A percentile compares a stretch with the other conserved stretches of the same genome.
These are phyloP conservation scores for Helotiales sp. DNA, from an alignment of 2,329 filamentous ascomycete species.

Conservation along the genomic window DNA sequence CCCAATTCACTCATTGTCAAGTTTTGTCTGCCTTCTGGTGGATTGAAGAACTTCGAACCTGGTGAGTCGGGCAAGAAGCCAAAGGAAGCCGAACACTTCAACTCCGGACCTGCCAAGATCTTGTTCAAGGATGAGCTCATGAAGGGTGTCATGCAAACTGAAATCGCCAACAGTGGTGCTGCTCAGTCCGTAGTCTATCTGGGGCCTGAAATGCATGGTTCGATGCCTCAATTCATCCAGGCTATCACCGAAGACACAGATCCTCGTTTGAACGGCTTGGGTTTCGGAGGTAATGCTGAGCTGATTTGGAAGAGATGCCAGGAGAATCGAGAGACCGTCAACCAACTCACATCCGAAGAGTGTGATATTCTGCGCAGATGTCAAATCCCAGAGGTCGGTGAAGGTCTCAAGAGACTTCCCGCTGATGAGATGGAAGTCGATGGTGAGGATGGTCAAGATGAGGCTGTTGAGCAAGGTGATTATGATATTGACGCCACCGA, in stretches of 20 bases:
- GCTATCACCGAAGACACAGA: not conserved
- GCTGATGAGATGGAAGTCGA: not conserved
- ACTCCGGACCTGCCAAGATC: not conserved
- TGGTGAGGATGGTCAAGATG: not conserved
- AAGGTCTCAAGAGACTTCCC: not conserved
- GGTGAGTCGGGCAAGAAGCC: not conserved
- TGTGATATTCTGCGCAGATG: not conserved
- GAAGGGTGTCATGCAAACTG: not conserved
- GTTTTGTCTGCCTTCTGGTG: not conserved
- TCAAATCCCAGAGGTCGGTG: not conserved
- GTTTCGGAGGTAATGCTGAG: not conserved
- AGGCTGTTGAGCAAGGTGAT: not conserved
- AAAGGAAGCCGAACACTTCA: not conserved
- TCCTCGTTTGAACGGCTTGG: not conserved
- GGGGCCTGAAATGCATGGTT: slow-evolving; percentile 3
- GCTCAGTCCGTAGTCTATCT: not conserved
- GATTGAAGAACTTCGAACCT: not conserved
- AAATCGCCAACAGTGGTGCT: not conserved
- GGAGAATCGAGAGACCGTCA: not conserved
- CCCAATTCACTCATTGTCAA: not conserved
- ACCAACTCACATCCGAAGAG: not conserved
- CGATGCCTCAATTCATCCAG: not conserved
- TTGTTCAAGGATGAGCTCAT: not conserved
- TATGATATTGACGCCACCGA: not conserved
- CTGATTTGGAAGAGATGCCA: not conserved